Evolutionary conservation across 108 stramenopile species (phyloP), one percentile per base, ranked within the genome.

Genomic region (Skeletonema tropicum): DNA sequence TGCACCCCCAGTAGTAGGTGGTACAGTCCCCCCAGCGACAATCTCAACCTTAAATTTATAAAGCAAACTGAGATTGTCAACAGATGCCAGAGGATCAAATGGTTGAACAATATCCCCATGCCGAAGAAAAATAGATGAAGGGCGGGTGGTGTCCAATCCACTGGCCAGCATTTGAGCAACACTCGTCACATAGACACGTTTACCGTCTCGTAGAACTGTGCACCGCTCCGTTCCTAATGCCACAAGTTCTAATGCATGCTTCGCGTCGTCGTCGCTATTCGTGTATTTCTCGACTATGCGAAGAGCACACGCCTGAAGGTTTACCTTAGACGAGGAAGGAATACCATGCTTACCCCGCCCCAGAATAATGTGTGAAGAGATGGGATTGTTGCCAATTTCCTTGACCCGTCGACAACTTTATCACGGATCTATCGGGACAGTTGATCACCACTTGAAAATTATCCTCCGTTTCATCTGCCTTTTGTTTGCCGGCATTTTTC

Each of bases 401-500:
- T n/a, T n/a, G n/a, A n/a, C n/a, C n/a, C n/a, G n/a, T n/a, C n/a
- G n/a, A n/a, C n/a, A n/a, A n/a, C n/a, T n/a, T n/a, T n/a, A n/a
- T n/a, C n/a, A n/a, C n/a, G n/a, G n/a, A n/a, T 39, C 61, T 32
- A 39, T 62, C 61, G n/a, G 61, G 61, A 23, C 61, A 62, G n/a
- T 0, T 39, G 32, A 62, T 62, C 0, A 39, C 1, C n/a, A 35
- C 61, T 17, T 39, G n/a, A 32, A 62, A 23, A 21, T 52, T 23
- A 21, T 21, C 21, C 21, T 52, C 46, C 35, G 3, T 60, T 23
- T 36, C 61, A 62, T 62, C 61, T 6, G 8, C 32, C 61, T 5
- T 21, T 6, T 52, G 3, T 36, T 39, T 17, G 23, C 35, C 19
- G 49, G 17, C 49, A 39, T 62, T 5, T 17, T 25, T 62, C 39